Base-by-base conservation (phyloP, 352 stramenopile genomes). In the Globisporangium viniferum region DNA sequence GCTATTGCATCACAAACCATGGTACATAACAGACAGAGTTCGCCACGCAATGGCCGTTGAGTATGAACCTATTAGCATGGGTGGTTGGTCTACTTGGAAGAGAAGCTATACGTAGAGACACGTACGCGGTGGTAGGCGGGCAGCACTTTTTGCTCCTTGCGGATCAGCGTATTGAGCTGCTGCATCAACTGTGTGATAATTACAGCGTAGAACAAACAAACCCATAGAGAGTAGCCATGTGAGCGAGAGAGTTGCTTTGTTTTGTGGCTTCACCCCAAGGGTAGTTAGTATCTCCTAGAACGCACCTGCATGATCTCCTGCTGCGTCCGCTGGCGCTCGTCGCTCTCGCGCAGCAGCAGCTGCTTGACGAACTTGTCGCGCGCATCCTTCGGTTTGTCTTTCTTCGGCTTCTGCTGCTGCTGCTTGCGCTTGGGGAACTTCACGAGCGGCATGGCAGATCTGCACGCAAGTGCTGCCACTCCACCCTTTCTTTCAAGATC, bases 161-260 rank as follows among this genome's bases (percentile, higher is more conserved):
- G 71, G 35, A 93, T 71, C 24, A 93, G 71, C 36, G 71, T 63
- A 44, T 89, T 86, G 67, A 93, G 89, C 67, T 93, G 81, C 60
- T 84, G 77, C 71, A 88, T 85, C 62, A 93, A 67, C 84, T 93
- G 60, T 31, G 41, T 3, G 15, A 48, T 8, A 51, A 51, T 51
- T 51, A 29, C 48, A 20, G 64, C 10, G 58, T 24, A 24, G 0
- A 68, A 14, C 12, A 57, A 22, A 15, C 24, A 24, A 24, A 39
- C 14, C 41, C 10, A 59, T n/a, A 29, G 48, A 29, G 18, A n/a
- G 41, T 22, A 12, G 31, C 31, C 31, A 33, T 36, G 46, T 29
- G 48, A 49, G 48, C 48, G 29, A 5, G 12, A 24, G 14, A 18
- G 48, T 10, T n/a, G 27, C 5, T 15, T n/a, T 27, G 36, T 18